Conservation (phyloP, 768 basidiomycete species). For the Rhizopogon vinicolor region DNA sequence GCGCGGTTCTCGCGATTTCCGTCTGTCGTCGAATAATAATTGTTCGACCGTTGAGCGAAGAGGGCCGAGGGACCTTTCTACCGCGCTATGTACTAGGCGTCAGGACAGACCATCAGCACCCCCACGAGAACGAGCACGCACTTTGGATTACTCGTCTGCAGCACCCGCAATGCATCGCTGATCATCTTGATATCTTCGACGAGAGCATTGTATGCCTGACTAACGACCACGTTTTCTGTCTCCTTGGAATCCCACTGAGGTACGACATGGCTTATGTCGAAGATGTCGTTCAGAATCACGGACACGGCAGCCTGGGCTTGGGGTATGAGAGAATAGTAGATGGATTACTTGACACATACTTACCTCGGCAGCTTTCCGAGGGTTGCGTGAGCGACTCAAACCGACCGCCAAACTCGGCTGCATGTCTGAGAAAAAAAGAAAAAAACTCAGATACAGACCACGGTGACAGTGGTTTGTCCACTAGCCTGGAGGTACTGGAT, state of each 20-base stretch:
- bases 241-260: constrained; percentile 1
- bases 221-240: not conserved
- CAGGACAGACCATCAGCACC: not conserved
- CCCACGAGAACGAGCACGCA: not conserved
- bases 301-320: not conserved
- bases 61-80: not conserved
- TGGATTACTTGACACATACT: not conserved
- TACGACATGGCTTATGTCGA: not conserved
- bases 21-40: not conserved
- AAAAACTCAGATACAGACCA: not conserved
- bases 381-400: not conserved
- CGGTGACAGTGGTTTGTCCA: too few relatives aligned
- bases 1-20: not conserved
- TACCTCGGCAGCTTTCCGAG: not conserved
- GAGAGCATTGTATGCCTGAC: not conserved
- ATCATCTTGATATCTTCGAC: constrained; percentile 1
- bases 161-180: not conserved
- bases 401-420: not conserved
- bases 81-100: not conserved
- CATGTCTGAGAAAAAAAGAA: not conserved
- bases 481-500: not conserved
- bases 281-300: constrained; percentile 1
- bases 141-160: not conserved
- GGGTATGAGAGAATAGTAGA: not conserved
- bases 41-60: not conserved